These are phyloP conservation scores for Cercospora sp. DNA, from an alignment of 2,329 filamentous ascomycete genomes.

Conservation along the genomic window DNA sequence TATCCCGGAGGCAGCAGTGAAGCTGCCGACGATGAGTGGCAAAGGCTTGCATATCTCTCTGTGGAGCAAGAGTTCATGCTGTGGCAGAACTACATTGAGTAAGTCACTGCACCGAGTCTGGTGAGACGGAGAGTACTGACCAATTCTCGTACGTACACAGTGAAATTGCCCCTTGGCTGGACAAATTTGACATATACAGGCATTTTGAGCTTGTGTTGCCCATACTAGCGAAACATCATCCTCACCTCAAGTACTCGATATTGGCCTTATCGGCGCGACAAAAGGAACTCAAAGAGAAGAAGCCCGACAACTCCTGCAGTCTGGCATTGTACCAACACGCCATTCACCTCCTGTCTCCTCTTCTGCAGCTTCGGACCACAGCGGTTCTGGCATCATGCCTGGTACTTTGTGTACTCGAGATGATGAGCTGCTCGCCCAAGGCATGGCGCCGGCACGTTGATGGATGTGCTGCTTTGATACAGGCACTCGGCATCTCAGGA, in stretches of 20 bases:
- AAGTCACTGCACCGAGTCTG: not conserved
- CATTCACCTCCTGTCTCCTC: constrained; percentile 48
- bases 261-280: constrained; percentile 57
- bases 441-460: constrained; percentile 60
- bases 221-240: constrained; percentile 50
- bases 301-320: constrained; percentile 51
- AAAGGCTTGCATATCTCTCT: constrained; percentile 33
- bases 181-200: constrained; percentile 58
- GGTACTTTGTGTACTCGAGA: constrained; percentile 52
- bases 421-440: constrained; percentile 52
- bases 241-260: constrained; percentile 52
- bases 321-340: constrained; percentile 57
- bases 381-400: constrained; percentile 52
- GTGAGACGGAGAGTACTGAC: not conserved
- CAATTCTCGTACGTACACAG: not conserved
- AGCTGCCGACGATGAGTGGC: constrained; percentile 29
- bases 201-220: constrained; percentile 57
- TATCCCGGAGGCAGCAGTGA: constrained; percentile 17
- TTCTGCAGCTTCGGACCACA: constrained; percentile 48
- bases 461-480: constrained; percentile 57
- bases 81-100: constrained; percentile 50
- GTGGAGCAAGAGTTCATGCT: constrained; percentile 36
- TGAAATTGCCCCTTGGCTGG: constrained; percentile 58
- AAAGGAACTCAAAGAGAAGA: constrained; percentile 53
- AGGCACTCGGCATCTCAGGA: constrained; percentile 54